These are phyloP conservation scores for Coemansia sp. DNA, from an alignment of 192 early-diverging fungal species.

Conservation along the genomic window DNA sequence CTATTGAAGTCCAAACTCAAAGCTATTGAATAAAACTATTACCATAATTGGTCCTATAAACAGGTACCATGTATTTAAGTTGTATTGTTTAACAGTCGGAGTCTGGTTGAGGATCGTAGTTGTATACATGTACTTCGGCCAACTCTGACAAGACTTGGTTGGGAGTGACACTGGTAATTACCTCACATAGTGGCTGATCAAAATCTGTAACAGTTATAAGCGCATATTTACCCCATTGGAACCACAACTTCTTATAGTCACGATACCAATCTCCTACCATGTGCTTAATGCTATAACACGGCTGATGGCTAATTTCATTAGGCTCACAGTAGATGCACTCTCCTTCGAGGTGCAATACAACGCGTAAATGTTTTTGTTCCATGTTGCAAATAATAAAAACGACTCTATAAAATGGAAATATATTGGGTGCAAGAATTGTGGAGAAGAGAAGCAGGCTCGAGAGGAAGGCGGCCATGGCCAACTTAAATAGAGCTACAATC, in stretches of 20 bases:
- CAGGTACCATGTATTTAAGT: not conserved
- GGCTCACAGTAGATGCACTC: not conserved
- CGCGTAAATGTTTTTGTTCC: not conserved
- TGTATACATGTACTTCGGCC: not conserved
- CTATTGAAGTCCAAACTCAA: not conserved
- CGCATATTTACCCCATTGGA: not conserved
- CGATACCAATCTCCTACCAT: not conserved
- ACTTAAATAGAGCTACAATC: not conserved
- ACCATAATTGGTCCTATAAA: not conserved
- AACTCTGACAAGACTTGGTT: not conserved
- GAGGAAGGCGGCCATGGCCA: not conserved
- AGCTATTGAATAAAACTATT: not conserved
- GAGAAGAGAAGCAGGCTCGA: not conserved
- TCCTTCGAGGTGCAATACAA: not conserved
- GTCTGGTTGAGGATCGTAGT: not conserved
- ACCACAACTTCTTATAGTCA: not conserved
- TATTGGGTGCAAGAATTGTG: not conserved
- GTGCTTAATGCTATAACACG: not conserved
- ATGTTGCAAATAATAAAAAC: not conserved
- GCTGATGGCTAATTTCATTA: not conserved
- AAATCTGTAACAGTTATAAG: not conserved
- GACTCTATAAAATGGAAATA: not conserved
- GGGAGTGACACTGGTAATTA: not conserved
- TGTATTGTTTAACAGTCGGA: not conserved
- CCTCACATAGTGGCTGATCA: not conserved